A percentile compares a stretch with the other conserved stretches of the same genome.
These are phyloP conservation scores for Fomitopsis schrenkii DNA, from an alignment of 1,284 basidiomycete genomes.

Conservation along the genomic window DNA sequence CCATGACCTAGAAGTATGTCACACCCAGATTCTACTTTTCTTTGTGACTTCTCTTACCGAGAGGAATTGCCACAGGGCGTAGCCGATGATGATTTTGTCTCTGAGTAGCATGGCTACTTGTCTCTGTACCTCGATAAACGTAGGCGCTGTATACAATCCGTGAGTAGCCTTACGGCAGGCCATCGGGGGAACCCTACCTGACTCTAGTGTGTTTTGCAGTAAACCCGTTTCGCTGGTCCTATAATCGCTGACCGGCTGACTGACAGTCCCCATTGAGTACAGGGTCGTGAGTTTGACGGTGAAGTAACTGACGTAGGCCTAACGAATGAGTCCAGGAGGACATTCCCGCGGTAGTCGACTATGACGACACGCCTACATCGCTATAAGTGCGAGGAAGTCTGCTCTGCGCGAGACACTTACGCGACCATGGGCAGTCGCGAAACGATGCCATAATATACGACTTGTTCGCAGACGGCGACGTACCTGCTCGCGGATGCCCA, in stretches of 20 bases:
- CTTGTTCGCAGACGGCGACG: constrained; percentile 41
- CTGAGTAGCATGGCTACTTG: constrained; percentile 39
- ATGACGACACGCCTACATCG: constrained; percentile 35
- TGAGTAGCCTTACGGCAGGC: not conserved
- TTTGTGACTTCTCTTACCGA: constrained; percentile 34
- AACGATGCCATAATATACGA: constrained; percentile 37
- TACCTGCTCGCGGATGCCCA: constrained; percentile 29
- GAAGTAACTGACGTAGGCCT: constrained; percentile 45
- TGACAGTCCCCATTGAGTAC: constrained; percentile 14
- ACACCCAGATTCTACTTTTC: not conserved
- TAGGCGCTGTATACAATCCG: constrained; percentile 34
- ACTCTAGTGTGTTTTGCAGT: constrained; percentile 32
- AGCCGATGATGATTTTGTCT: constrained; percentile 51
- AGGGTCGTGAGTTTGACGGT: not conserved
- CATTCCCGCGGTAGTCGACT: constrained; percentile 46
- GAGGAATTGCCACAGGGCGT: constrained; percentile 51
- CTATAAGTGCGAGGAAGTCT: constrained; percentile 18
- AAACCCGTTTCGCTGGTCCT: constrained; percentile 46
- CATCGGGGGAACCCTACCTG: constrained; percentile 28
- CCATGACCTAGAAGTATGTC: constrained; percentile 39
- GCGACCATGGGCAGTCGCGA: constrained; percentile 47
- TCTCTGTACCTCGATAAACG: constrained; percentile 44
- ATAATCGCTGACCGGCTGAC: constrained; percentile 45
- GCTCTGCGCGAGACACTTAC: constrained; percentile 30
- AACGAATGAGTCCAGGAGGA: constrained; percentile 49